Evolutionary conservation across 108 stramenopile genomes (phyloP), one percentile per base, ranked within the genome.

Genomic region (Mayamaea pseudoterrestris): DNA sequence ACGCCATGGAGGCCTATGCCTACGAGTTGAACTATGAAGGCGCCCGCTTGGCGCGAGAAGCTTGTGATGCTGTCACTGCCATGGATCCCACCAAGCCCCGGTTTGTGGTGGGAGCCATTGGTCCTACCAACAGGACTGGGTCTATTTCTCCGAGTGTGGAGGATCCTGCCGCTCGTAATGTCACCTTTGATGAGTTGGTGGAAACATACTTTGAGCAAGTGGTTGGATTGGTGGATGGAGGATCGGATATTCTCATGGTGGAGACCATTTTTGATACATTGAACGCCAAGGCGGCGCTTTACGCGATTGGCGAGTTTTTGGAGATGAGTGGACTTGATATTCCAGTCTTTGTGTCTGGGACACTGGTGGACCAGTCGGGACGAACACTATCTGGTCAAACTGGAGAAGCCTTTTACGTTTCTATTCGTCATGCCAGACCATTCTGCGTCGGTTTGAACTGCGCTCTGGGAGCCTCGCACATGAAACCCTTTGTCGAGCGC

Each of bases 211-310:
- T 88, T 46, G 85, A 92, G 66, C 90, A 94, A 67, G 67, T 78
- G 34, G 85, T 84, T 25, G 92, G 77, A 2, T 65, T 96, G 60
- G 55, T 93, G 53, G 95, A 94, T 50, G 95, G 93, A 16, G 95
- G 93, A 40, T 58, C 79, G 27, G 95, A 96, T 55, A 82, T 94
- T 52, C 52, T 96, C 53, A 92, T 96, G 66, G 89, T 96, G 1
- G 95, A 94, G 78, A 96, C 95, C 6, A 90, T 96, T 48, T 94
- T 94, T 54, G 95, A 96, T 50, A 96, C 95, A 0, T 67, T 93
- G 55, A 94, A 94, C 74, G 93, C 95, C 51, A 94, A 94, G 79
- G 95, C 93, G 13, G 95, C 93, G 17, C 41, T 93, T 32, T 96
- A 86, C 53, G 92, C 93, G 8, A 66, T 94, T 36, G 80, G 71